Base-by-base conservation (phyloP, 2,329 filamentous ascomycete species). In the Apiospora phragmitis region DNA sequence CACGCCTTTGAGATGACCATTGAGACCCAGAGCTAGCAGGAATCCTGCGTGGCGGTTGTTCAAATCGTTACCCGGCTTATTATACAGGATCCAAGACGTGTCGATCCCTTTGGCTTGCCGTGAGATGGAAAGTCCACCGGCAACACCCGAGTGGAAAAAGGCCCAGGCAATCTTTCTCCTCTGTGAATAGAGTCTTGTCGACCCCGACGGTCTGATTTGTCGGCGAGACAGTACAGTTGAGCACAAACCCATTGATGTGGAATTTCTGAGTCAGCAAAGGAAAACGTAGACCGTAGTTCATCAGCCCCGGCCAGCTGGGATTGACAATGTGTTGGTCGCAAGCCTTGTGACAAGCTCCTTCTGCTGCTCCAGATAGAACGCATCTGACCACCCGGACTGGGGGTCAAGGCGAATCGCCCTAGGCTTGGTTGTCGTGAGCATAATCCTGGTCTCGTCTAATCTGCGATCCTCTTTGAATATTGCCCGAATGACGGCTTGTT, bases 81-180 rank as follows among this genome's bases (percentile, higher is more conserved):
- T 99, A 86, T 97, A 99, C 43, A 98, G 88, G 75, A 99, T 98
- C 97, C 97, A 99, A 0, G 95, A 98, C 0, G 95, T 98, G 78
- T 99, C 96, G 73, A 99, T 98, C 4, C 95, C 95, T 77, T 94
- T 94, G 4, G 95, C 95, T 70, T 94, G 89, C 16, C 91, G 92
- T 7, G 96, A 97, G 68, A 99, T 97, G 70, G 94, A 93, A 35
- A 99, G 84, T 3, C 96, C 96, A 32, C 93, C 94, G n/a, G 95
- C 93, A 41, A 97, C 95, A 8, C 96, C 96, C 71, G 97, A 94
- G 79, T 99, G 96, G 82, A 99, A 99, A 82, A 98, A 99, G 0
- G 95, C 95, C 96, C 96, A 99, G 78, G 94, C 95, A 51, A 97
- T 94, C 81, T 97, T 97, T 98, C 76, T 99, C 96, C 82, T 99